Evolutionary conservation across 2,329 filamentous ascomycete species (phyloP), one percentile per base, ranked within the genome.

Genomic region (Dactylonectria macrodidyma): DNA sequence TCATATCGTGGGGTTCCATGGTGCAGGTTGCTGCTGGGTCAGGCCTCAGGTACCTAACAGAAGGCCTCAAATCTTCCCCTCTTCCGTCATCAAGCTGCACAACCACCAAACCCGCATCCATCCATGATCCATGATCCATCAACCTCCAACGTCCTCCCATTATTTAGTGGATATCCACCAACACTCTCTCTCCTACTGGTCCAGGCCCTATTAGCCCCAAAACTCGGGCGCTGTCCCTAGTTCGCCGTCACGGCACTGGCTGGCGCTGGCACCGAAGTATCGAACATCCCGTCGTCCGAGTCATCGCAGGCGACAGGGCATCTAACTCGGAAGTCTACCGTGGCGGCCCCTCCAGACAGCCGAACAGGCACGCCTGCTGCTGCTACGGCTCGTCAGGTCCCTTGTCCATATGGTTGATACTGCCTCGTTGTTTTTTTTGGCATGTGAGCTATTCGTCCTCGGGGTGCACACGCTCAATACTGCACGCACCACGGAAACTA

Each of bases 281-380:
- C 52, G 68, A 74, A 74, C 76, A 76, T 78, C 74, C 75, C 54
- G 75, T 77, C 75, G 75, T 70, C 76, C 77, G 74, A 75, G 65
- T 34, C 36, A 24, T 62, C 52, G 52, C 57, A 62, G 56, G 62
- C 22, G n/a, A 48, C 38, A 61, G 52, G 58, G 62, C 52, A 47
- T 62, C 26, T 56, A 66, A 48, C 63, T 76, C 72, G 74, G 74
- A 66, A 68, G 68, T 66, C 73, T 55, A 73, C 74, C 72, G 73
- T 72, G 62, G 70, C 50, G 65, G 65, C n/a, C n/a, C 36, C 58
- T 19, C 60, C 61, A 57, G 61, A 67, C 71, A 65, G 52, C 65
- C 68, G 68, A 69, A 61, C 34, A 36, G 41, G 50, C 26, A 60
- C 59, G 36, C 66, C 59, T 57, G 60, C 62, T 54, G 59, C 68